Conservation (phyloP, 2,329 filamentous ascomycete species). For the Ophiostoma ulmi region DNA sequence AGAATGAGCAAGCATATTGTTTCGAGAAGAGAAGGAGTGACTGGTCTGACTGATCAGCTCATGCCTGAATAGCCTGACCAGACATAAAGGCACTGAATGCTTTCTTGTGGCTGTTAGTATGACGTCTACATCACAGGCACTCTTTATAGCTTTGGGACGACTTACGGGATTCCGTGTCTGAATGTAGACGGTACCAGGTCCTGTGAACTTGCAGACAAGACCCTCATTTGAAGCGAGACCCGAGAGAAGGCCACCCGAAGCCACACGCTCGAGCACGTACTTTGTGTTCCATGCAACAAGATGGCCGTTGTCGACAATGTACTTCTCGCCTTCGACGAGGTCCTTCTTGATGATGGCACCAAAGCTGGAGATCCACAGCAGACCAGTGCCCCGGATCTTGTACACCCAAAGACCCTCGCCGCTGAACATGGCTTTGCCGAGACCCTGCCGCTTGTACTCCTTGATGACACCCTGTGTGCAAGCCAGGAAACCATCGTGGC, state of each 20-base stretch:
- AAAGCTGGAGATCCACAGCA: constrained; percentile 88
- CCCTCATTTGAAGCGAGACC: constrained; percentile 76
- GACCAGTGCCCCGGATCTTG: constrained; percentile 71
- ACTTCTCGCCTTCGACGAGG: constrained; percentile 68
- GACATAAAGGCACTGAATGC: constrained; percentile 50
- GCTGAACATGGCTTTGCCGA: constrained; percentile 88
- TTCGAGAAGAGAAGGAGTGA: background rate
- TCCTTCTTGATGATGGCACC: constrained; percentile 94
- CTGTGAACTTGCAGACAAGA: constrained; percentile 88
- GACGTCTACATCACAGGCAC: background rate
- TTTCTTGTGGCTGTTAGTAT: constrained; percentile 36
- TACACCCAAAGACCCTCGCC: constrained; percentile 91
- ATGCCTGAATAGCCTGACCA: constrained; percentile 39
- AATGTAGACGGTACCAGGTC: constrained; percentile 83
- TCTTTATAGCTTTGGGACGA: constrained; percentile 23
- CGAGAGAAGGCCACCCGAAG: constrained; percentile 91
- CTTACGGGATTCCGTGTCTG: constrained; percentile 81
- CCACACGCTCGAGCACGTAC: constrained; percentile 83
- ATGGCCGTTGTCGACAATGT: constrained; percentile 89
- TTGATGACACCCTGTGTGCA: constrained; percentile 82
- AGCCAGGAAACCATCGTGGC: constrained; percentile 80
- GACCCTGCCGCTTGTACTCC: constrained; percentile 77
- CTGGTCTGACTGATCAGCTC: background rate
- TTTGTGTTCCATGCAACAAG: constrained; percentile 96
- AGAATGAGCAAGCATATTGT: background rate